Evolutionary conservation across 352 stramenopile species (phyloP).

Genomic region (Pythium dissimile): DNA sequence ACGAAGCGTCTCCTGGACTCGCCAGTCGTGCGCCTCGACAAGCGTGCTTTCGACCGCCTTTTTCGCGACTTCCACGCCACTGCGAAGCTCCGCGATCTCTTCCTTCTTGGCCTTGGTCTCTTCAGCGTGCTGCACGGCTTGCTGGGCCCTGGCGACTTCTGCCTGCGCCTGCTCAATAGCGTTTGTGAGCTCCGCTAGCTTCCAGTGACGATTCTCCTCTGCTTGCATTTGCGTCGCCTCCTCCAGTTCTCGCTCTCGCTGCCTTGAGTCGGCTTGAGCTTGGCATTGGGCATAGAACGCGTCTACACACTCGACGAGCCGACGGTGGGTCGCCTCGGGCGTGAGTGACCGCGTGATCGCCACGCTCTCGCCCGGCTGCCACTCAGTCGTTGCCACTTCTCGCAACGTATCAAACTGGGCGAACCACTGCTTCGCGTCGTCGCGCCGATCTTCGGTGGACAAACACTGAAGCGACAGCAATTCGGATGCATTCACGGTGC

Average conservation of each 20-base stretch:
- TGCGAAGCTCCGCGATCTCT: conserved; percentile 48
- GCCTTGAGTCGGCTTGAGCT: conserved; percentile 7
- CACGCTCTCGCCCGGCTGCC: conserved; percentile 2
- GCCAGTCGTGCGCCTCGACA: conserved; percentile 17
- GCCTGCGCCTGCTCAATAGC: conserved; percentile 38
- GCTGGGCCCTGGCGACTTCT: conserved; percentile 30
- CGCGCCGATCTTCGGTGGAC: conserved; percentile 21
- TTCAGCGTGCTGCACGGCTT: conserved; percentile 49
- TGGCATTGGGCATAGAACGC: conserved; percentile 25
- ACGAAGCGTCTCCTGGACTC: conserved; percentile 10
- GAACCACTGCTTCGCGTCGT: conserved; percentile 40
- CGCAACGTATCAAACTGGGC: conserved; percentile 49
- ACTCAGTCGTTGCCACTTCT: conserved; percentile 22
- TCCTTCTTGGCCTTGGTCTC: conserved; percentile 80
- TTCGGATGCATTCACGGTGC: conserved; percentile 37
- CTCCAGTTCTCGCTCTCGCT: conserved; percentile 19
- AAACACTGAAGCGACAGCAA: conserved; percentile 56
- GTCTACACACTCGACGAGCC: conserved; percentile 34
- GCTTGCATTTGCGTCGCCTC: conserved; percentile 31
- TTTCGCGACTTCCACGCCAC: conserved; percentile 29
- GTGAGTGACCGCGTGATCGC: conserved; percentile 16
- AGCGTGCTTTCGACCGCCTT: conserved; percentile 24
- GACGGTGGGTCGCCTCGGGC: conserved; percentile 28
- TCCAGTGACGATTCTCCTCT: conserved; percentile 34
- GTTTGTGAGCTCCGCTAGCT: conserved; percentile 31